Conservation (phyloP, 805 yeast genomes). For the Ogataea degrootiae region DNA sequence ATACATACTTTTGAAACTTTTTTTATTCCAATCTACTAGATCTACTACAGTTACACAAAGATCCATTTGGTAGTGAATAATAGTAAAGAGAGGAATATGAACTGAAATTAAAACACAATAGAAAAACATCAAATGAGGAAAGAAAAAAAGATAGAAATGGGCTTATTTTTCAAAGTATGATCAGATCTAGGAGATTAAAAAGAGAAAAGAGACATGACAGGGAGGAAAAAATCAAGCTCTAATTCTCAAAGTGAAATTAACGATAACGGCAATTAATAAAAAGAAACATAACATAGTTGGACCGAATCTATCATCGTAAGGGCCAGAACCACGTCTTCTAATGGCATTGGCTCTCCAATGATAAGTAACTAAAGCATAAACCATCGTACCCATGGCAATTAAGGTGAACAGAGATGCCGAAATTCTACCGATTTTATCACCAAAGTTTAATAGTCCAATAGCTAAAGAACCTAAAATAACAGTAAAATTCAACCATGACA, state of each 20-base stretch:
- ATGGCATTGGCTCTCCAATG: slow-evolving; percentile 99
- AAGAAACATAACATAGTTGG: slow-evolving; percentile 97
- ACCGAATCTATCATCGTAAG: slow-evolving; percentile 98
- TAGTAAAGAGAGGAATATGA: too few species aligned
- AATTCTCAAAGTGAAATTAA: slow-evolving; percentile 84
- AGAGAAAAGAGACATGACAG: neutral
- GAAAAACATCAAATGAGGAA: neutral
- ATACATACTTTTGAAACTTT: too few species aligned
- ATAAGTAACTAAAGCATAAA: slow-evolving; percentile 89
- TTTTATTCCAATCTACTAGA: too few species aligned
- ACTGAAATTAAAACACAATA: too few species aligned
- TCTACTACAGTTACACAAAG: too few species aligned
- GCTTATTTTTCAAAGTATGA: neutral
- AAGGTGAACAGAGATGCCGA: slow-evolving; percentile 92
- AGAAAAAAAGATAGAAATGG: neutral
- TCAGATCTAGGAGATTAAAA: neutral
- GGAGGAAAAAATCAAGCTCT: slow-evolving; percentile 34
- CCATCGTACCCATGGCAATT: slow-evolving; percentile 97
- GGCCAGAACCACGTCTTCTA: slow-evolving; percentile 95
- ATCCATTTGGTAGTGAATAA: too few species aligned
- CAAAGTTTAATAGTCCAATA: slow-evolving; percentile 92
- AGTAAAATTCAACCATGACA: slow-evolving; percentile 98
- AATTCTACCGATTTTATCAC: slow-evolving; percentile 88
- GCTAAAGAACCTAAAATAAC: slow-evolving; percentile 96
- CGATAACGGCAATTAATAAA: slow-evolving; percentile 85